Base-by-base conservation (phyloP, 768 basidiomycete species). In the Coprinopsis sp. region DNA sequence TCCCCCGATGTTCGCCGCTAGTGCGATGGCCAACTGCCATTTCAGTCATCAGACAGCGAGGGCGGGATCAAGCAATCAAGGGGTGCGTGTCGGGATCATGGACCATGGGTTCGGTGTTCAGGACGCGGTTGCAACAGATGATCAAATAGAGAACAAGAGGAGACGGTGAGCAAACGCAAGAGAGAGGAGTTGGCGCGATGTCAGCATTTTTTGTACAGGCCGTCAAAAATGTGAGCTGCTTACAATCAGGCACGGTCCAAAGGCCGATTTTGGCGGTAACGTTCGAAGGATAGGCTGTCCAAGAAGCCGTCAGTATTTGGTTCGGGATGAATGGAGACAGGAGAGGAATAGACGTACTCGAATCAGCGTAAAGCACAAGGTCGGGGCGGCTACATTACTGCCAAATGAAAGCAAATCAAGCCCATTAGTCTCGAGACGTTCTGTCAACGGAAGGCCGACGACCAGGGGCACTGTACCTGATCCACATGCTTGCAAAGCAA, bases 401-500 rank as follows among this genome's bases (percentile, higher is more conserved):
- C 51, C 41, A 33, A 37, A 28, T 45, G 38, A 27, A 33, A 24
- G 43, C 39, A 57, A 23, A 22, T 39, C 22, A 34, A 39, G 25
- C 40, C 44, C 36, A 50, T 38, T 33, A 42, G 30, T 22, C 14
- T 11, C 19, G 16, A 13, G 34, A 10, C 34, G 19, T 37, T 37
- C 29, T 11, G 48, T 22, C n/a, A 37, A 36, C 36, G 36, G 31
- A 22, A 5, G 19, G 23, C 44, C 31, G 38, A 28, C 3, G 37
- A 33, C 25, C 30, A 52, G 66, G n/a, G n/a, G n/a, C n/a, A n/a
- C n/a, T n/a, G 36, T 46, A 85, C 87, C 87, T 93, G 58, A 99
- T 98, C 96, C 93, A 98, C 95, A 98, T 99, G 65, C 90, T 93
- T 3, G 94, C 92, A 61, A 99, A 99, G 59, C 93, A 97, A 2